Base-by-base conservation (phyloP, 2,329 filamentous ascomycete species). In the Sporothrix pseudoabietina region DNA sequence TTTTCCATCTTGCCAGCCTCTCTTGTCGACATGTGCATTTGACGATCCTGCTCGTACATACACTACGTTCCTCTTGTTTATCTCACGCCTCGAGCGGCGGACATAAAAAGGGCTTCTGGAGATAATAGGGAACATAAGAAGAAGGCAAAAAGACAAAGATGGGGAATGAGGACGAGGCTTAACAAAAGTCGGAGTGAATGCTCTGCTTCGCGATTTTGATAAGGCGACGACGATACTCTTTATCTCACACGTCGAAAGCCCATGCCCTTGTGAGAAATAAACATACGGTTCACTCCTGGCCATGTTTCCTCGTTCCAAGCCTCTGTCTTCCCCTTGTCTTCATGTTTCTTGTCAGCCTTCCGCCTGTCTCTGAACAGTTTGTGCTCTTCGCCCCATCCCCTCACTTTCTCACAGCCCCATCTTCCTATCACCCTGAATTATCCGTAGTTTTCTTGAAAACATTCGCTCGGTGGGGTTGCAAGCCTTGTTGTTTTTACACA, bases 401-500 rank as follows among this genome's bases (percentile, higher is more conserved):
- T 19, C 30, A 14, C 26, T 19, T 32, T 14, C 12, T 57, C 54
- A 32, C 26, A 19, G 10, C 26, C 54, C 22, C 54, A 32, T 57
- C 26, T 32, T 59, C 14, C 39, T 65, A 44, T 57, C 26, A 22
- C n/a, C 59, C 22, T 7, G 5, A 26, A 44, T 65, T 8, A 1
- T 26, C 26, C 2, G 26, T 26, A 26, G 26, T 26, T 14, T 49
- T 19, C 19, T n/a, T 44, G 44, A 35, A 35, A 30, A 49, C 52
- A n/a, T 49, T 49, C 44, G 41, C 12, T 49, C 22, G 39, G 4
- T 49, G 14, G 41, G 41, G 39, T 30, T 66, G 22, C 63, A 47
- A 47, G 41, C 44, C 44, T 66, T 66, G 63, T 49, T 49, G n/a
- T 66, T 69, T 69, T 69, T 69, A 39, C 66, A 69, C 66, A 69